Conservation (phyloP, 768 basidiomycete species). For the Suillus bovinus region DNA sequence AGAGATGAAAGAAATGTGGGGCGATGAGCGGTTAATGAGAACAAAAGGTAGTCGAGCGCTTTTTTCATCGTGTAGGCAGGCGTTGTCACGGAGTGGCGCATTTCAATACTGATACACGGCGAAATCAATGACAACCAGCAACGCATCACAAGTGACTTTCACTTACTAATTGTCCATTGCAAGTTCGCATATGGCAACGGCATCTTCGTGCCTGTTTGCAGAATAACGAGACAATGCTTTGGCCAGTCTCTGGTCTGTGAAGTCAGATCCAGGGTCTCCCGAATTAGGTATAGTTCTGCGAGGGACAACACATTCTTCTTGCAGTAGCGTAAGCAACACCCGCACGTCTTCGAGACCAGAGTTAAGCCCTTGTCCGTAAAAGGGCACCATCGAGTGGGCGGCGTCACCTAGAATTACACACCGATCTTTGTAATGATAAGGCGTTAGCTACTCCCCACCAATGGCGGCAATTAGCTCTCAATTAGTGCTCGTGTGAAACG, state of each 20-base stretch:
- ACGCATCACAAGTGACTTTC: conserved; percentile 21
- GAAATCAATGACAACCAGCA: conserved; percentile 25
- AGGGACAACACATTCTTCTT: conserved; percentile 65
- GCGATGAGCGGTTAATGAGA: conserved; percentile 55
- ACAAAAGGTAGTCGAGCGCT: conserved; percentile 74
- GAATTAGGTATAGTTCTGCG: conserved; percentile 32
- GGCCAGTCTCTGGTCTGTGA: conserved; percentile 57
- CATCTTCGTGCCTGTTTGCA: conserved; percentile 79
- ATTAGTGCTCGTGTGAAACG: conserved; percentile 16
- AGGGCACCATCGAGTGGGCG: conserved; percentile 98
- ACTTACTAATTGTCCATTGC: conserved; percentile 98
- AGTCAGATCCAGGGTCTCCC: conserved; percentile 25
- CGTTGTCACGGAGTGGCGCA: conserved; percentile 90
- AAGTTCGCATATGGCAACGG: conserved; percentile 86
- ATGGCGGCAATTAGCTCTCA: conserved; percentile 19
- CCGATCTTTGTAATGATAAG: conserved; percentile 89
- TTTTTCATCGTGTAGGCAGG: conserved; percentile 78
- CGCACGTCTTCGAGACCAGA: conserved; percentile 98
- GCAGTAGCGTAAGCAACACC: conserved; percentile 75
- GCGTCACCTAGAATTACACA: conserved; percentile 91
- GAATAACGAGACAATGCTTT: conserved; percentile 79
- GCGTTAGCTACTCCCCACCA: conserved; percentile 57
- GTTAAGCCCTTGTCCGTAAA: conserved; percentile 96
- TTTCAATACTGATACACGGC: conserved; percentile 68
- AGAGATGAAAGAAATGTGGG: conserved; percentile 48